Evolutionary conservation across 73 alveolate species (phyloP), one percentile per base, ranked within the genome.

Genomic region (Symbiodinium natans): DNA sequence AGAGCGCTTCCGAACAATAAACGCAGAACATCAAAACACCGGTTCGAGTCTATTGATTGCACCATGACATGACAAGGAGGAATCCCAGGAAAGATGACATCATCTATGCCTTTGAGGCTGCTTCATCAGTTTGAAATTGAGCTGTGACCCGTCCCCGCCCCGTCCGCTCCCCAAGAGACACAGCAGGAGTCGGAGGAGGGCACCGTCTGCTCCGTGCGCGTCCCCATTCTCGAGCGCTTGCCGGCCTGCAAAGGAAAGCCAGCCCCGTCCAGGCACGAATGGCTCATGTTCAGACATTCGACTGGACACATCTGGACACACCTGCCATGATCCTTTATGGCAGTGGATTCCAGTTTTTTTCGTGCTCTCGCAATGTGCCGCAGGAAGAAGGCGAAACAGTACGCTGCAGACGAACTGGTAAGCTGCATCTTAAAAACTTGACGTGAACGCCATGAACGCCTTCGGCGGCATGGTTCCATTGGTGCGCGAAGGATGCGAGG

Each of bases 231-330:
- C 34, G 34, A 21, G 39, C 77, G 77, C 25, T 27, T 63, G 40
- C 77, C 77, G 77, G 77, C 77, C 40, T 63, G 77, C 77, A 63
- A 63, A 63, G 77, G 77, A 31, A 63, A 63, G 34, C 77, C 77
- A 11, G 77, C 77, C 29, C 34, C 77, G 36, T 63, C 77, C 31
- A 63, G 77, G 77, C 77, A 13, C 6, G 6, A 9, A 13, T 46
- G 77, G 36, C 34, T 63, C 77, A 2, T 34, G 7, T 63, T 46
- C 59, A 46, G 13, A 46, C 59, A 46, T 6, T n/a, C 59, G 13
- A 6, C 13, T 46, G 59, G 6, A 46, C 13, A 46, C 13, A 46
- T 9, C 59, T 13, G 59, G 21, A 6, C 59, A 6, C 59, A 6
- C 59, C 59, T 46, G 21, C 59, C 6, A 46, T 13, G 13, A 46